Conservation (phyloP, 805 yeast genomes). For the Nakazawaea ernobii region DNA sequence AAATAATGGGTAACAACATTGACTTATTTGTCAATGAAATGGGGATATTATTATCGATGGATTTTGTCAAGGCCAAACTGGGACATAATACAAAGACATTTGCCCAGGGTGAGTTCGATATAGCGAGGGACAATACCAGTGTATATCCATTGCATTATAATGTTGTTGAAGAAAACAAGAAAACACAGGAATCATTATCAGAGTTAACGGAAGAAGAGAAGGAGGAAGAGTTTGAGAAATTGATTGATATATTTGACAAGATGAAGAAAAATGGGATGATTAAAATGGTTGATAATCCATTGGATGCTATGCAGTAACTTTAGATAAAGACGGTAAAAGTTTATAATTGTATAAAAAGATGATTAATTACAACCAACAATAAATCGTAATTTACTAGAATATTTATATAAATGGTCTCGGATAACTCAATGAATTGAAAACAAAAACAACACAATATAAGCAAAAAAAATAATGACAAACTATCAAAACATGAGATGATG, state of each 20-base stretch:
- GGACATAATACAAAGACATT: neutral
- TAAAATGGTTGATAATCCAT: conserved; percentile 9
- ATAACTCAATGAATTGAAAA: neutral
- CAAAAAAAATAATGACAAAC: neutral
- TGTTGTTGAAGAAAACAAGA: conserved; percentile 7
- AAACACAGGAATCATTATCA: neutral
- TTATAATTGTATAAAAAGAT: neutral
- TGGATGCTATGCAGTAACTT: conserved; percentile 2
- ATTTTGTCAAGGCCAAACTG: conserved; percentile 4
- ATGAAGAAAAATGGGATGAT: conserved; percentile 10
- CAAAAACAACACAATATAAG: neutral
- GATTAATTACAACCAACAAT: too few species aligned
- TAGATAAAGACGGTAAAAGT: too few species aligned
- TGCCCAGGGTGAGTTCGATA: conserved; percentile 1
- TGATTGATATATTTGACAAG: conserved; percentile 10
- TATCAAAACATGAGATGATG: neutral
- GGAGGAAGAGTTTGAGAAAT: conserved; percentile 10
- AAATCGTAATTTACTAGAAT: neutral
- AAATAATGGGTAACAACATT: conserved; percentile 7
- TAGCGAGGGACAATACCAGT: neutral
- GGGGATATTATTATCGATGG: conserved; percentile 10
- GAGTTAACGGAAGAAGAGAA: conserved; percentile 10
- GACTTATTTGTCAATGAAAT: conserved; percentile 3
- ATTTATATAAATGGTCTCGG: too few species aligned
- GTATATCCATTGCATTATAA: conserved; percentile 8